Evolutionary conservation across 495 filamentous ascomycete genomes (phyloP).

Genomic region (Neurospora tetraspora): DNA sequence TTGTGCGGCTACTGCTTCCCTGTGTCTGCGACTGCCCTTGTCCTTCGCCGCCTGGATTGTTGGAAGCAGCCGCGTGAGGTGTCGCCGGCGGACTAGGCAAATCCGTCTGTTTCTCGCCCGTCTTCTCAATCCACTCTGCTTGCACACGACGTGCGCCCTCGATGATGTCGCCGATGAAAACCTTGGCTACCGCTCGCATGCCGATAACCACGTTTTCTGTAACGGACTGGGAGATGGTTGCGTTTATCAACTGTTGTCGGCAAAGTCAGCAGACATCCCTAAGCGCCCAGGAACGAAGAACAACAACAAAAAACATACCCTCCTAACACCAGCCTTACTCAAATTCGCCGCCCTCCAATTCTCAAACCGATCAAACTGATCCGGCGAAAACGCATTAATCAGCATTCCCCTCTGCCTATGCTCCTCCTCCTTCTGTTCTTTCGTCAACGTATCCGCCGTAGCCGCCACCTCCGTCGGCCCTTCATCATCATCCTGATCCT

Average conservation of each 20-base stretch:
- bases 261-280: conserved; percentile 14
- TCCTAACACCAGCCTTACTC: conserved; percentile 21
- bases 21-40: neutral
- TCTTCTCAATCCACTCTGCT: conserved; percentile 58
- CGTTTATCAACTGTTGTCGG: conserved; percentile 58
- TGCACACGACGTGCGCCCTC: conserved; percentile 73
- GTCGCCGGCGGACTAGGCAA: conserved; percentile 23
- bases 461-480: conserved; percentile 55
- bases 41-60: neutral
- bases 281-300: neutral
- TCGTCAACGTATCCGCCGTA: conserved; percentile 50
- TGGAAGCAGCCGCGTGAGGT: conserved; percentile 1
- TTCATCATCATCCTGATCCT: conserved; percentile 56
- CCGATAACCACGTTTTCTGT: conserved; percentile 67
- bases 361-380: conserved; percentile 66
- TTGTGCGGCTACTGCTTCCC: neutral
- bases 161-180: conserved; percentile 75
- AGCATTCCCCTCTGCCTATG: conserved; percentile 51
- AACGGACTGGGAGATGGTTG: conserved; percentile 80
- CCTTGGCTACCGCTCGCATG: conserved; percentile 72
- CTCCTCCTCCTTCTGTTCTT: conserved; percentile 62
- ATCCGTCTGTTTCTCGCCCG: conserved; percentile 38
- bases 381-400: conserved; percentile 53
- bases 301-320: conserved; percentile 25
- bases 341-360: conserved; percentile 63